These are phyloP conservation scores for Fusarium subtropicale DNA, from an alignment of 2,329 filamentous ascomycete genomes.

Conservation along the genomic window DNA sequence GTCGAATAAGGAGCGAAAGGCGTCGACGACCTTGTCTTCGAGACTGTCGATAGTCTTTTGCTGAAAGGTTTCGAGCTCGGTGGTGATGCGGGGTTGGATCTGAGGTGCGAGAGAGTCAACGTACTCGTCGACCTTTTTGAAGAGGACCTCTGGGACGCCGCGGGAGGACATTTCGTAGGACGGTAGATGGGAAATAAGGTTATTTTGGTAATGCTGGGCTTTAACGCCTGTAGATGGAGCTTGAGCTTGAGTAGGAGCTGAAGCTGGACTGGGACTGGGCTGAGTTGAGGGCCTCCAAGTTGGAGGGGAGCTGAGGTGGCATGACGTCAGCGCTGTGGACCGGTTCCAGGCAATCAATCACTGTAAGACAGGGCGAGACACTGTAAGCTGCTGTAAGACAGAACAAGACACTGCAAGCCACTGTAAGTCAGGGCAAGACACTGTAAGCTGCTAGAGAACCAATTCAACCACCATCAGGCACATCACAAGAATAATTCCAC, in stretches of 20 bases:
- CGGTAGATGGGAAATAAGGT: conserved; percentile 8
- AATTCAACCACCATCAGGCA: not conserved
- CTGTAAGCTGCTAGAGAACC: not conserved
- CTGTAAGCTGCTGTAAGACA: not conserved
- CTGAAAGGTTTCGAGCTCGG: conserved; percentile 59
- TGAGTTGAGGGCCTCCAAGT: not conserved
- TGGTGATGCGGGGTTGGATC: conserved; percentile 59
- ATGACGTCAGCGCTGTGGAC: conserved; percentile 27
- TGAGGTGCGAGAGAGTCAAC: conserved; percentile 60
- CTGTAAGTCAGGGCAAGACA: not conserved
- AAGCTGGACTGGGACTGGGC: conserved; percentile 1
- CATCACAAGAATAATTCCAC: not conserved
- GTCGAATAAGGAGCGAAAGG: conserved; percentile 59
- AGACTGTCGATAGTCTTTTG: conserved; percentile 59
- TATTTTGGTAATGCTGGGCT: conserved; percentile 14
- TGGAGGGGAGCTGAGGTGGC: conserved; percentile 24
- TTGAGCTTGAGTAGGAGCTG: conserved; percentile 5
- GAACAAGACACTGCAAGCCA: no score
- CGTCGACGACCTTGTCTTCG: conserved; percentile 58
- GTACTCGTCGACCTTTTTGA: conserved; percentile 59
- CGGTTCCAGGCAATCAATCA: not conserved
- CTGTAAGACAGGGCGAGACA: not conserved
- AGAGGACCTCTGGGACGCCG: conserved; percentile 57
- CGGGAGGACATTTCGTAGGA: conserved; percentile 50
- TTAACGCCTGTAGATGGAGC: conserved; percentile 5